phyloP scores from a whole-genome alignment of 2,329 filamentous ascomycete genomes.

The Hysterium pulicare region DNA sequence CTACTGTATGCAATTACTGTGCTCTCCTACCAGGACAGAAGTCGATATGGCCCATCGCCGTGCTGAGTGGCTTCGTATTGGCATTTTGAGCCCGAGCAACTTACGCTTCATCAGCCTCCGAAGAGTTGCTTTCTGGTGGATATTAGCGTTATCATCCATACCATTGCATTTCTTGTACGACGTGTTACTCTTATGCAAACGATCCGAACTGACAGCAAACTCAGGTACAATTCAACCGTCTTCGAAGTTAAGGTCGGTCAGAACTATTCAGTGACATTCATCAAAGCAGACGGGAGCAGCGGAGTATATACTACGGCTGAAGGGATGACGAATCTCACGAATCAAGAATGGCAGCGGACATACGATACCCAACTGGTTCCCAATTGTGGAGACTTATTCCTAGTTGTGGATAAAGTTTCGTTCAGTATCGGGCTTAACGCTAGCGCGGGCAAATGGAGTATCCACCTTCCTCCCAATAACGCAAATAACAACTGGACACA shows the following conservation, averaged over 20 bases:
- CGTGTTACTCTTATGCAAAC: neutral
- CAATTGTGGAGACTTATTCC: neutral
- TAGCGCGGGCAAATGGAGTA: neutral
- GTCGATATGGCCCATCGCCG: constrained; percentile 45
- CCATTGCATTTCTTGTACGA: constrained; percentile 30
- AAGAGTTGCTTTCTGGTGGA: constrained; percentile 17
- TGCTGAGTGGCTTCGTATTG: constrained; percentile 43
- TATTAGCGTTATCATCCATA: constrained; percentile 21
- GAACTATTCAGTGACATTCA: neutral
- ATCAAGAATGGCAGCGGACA: neutral
- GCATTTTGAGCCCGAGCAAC: constrained; percentile 40
- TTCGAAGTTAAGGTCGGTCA: constrained; percentile 5
- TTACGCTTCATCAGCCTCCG: constrained; percentile 16
- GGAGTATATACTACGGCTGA: neutral
- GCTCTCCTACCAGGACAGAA: constrained; percentile 32
- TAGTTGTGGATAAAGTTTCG: neutral
- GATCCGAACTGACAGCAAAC: neutral
- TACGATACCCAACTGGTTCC: neutral
- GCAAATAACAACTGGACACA: neutral
- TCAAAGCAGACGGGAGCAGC: neutral
- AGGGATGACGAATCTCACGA: neutral
- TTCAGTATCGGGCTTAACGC: neutral
- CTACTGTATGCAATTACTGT: constrained; percentile 1
- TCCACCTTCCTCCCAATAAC: neutral
- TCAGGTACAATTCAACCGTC: constrained; percentile 9